phyloP scores from a whole-genome alignment of 495 filamentous ascomycete genomes.

The Pseudoneurospora amorphoporcata region DNA sequence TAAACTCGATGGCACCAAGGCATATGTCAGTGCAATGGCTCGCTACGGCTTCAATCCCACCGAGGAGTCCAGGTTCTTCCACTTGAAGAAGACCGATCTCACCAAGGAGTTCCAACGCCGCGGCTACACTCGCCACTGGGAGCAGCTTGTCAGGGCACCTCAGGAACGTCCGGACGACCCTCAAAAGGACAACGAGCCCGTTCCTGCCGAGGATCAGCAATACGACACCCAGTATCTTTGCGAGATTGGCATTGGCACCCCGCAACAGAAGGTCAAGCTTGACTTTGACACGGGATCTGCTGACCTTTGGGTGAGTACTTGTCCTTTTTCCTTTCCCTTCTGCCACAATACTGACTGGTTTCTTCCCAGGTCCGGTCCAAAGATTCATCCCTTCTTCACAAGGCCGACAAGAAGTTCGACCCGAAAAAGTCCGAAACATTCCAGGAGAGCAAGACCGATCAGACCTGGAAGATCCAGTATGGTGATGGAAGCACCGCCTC shows the following conservation, averaged over 20 bases:
- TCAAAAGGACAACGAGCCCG: constrained; percentile 10
- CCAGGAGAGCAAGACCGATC: constrained; percentile 39
- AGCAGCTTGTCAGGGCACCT: constrained; percentile 34
- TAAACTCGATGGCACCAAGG: constrained; percentile 56
- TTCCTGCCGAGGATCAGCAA: constrained; percentile 62
- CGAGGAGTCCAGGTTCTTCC: constrained; percentile 40
- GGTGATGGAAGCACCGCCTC: constrained; percentile 64
- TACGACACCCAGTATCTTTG: constrained; percentile 64
- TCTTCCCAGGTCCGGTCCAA: constrained; percentile 51
- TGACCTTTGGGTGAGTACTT: constrained; percentile 60
- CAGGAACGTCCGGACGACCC: neutral
- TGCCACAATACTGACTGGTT: neutral
- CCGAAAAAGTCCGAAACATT: constrained; percentile 53
- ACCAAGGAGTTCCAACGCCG: neutral
- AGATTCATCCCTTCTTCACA: constrained; percentile 32
- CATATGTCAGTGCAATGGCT: constrained; percentile 58
- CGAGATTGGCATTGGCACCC: constrained; percentile 56
- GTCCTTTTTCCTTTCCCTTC: neutral
- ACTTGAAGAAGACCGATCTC: constrained; percentile 27
- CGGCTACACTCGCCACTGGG: constrained; percentile 33
- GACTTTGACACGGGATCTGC: constrained; percentile 73
- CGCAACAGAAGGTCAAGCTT: constrained; percentile 52
- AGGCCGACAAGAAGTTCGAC: constrained; percentile 44
- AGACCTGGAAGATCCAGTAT: constrained; percentile 62
- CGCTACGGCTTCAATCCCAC: constrained; percentile 65